Base-by-base conservation (phyloP, 257 asterid species). In the Fraxinus cuspidata region DNA sequence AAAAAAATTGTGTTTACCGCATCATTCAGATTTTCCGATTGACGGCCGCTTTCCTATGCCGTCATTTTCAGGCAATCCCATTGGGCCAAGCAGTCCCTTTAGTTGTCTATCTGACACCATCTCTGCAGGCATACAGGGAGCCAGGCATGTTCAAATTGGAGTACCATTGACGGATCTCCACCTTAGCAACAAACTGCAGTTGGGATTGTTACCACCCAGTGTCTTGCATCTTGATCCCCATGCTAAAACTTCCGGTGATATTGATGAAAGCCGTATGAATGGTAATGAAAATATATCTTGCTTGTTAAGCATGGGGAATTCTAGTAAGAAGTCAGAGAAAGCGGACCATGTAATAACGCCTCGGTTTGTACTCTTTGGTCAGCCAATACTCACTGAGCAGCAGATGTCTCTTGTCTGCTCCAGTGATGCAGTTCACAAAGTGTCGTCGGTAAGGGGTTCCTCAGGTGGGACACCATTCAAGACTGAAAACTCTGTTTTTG, bases 51-150 rank as follows among this genome's bases (percentile, higher is more conserved):
- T 91, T 86, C 92, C 90, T 68, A 80, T 91, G 83, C 93, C 96
- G 83, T 89, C 95, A 6, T 90, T 94, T 84, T 89, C 94, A 80
- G 94, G 96, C 87, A 91, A 86, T 86, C 93, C 93, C 86, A 87
- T 86, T 49, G 87, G 89, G 81, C 91, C 89, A 76, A 86, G 91
- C 92, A 87, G 97, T 84, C 89, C 92, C 70, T 75, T 91, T 51
- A 81, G 86, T 79, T 85, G 91, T 89, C 86, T 88, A 40, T 76
- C 93, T 0, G 93, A 91, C 90, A 86, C 84, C 84, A 72, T 87
- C 37, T 63, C 99, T 93, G 98, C 94, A 88, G 98, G 98, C 97
- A 86, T 95, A 91, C 99, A 95, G 98, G 98, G 97, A 95, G 96
- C 99, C 99, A 93, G 99, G 99, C 99, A 95, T 90, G 92, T 94